These are phyloP conservation scores for Penicillium mononematosum DNA, from an alignment of 495 filamentous ascomycete species.

Conservation along the genomic window DNA sequence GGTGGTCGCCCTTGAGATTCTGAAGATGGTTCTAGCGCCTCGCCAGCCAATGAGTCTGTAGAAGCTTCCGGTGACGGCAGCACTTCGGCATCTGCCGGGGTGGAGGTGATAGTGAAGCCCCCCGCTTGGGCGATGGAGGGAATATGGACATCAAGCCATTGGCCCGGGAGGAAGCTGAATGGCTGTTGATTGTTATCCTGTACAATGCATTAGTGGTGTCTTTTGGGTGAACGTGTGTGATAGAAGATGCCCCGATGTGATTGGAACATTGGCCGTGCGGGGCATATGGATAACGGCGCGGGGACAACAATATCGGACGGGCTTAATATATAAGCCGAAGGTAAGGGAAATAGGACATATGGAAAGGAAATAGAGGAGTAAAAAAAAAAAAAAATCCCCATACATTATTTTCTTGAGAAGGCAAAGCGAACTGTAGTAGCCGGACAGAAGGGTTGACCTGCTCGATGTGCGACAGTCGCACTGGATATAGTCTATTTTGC, in stretches of 20 bases:
- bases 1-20: constrained; percentile 33
- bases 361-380: neutral
- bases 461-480: constrained; percentile 48
- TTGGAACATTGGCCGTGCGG: neutral
- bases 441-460: constrained; percentile 49
- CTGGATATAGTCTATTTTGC: constrained; percentile 53
- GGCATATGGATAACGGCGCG: neutral
- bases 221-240: neutral
- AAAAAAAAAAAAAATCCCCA: neutral
- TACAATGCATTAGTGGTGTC: neutral
- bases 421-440: constrained; percentile 47
- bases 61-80: constrained; percentile 30
- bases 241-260: constrained; percentile 5
- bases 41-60: constrained; percentile 19
- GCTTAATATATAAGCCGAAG: neutral
- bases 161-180: constrained; percentile 69
- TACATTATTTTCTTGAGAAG: constrained; percentile 28
- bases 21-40: constrained; percentile 22
- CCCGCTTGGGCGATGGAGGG: constrained; percentile 66
- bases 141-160: constrained; percentile 86
- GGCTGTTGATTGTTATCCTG: constrained; percentile 29
- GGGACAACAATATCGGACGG: neutral
- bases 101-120: constrained; percentile 85
- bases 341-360: neutral
- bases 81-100: constrained; percentile 50